Percentiles rank a stretch among this genome's conserved stretches.
Conservation (phyloP, 83 land plant genomes). For the Isoetes engelmannii region DNA sequence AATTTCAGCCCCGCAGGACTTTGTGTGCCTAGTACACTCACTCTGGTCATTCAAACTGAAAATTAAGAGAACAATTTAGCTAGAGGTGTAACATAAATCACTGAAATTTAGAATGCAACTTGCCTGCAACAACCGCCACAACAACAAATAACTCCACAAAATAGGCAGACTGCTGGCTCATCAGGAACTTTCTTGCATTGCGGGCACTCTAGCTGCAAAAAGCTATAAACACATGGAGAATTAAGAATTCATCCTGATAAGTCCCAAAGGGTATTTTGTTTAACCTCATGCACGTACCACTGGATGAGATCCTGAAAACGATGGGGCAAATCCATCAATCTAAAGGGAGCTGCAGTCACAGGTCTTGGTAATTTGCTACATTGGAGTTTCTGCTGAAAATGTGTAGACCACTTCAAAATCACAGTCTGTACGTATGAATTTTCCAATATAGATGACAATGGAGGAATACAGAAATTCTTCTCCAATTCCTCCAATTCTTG, state of each 20-base stretch:
- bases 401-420: slow-evolving; percentile 60
- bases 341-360: slow-evolving; percentile 71
- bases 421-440: slow-evolving; percentile 40
- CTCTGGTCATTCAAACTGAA: slow-evolving; percentile 35
- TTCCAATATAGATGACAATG: slow-evolving; percentile 46
- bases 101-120: too few relatives aligned
- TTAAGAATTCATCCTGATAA: too few relatives aligned
- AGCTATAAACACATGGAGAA: slow-evolving; percentile 22
- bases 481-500: slow-evolving; percentile 53
- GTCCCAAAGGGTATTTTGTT: neutral
- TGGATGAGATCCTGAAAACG: slow-evolving; percentile 82
- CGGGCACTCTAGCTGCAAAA: slow-evolving; percentile 60
- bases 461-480: slow-evolving; percentile 48
- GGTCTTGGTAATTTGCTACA: slow-evolving; percentile 18
- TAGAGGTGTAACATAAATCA: too few relatives aligned
- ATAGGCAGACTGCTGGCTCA: slow-evolving; percentile 76
- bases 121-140: slow-evolving; percentile 69
- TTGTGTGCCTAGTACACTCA: slow-evolving; percentile 60
- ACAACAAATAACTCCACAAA: slow-evolving; percentile 87
- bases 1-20: slow-evolving; percentile 74
- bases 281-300: slow-evolving; percentile 37
- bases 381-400: slow-evolving; percentile 26
- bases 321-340: slow-evolving; percentile 66
- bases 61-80: too few relatives aligned
- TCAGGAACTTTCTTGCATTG: slow-evolving; percentile 49